Conservation (phyloP, 2,329 filamentous ascomycete genomes). For the Hymenoscyphus scutula region DNA sequence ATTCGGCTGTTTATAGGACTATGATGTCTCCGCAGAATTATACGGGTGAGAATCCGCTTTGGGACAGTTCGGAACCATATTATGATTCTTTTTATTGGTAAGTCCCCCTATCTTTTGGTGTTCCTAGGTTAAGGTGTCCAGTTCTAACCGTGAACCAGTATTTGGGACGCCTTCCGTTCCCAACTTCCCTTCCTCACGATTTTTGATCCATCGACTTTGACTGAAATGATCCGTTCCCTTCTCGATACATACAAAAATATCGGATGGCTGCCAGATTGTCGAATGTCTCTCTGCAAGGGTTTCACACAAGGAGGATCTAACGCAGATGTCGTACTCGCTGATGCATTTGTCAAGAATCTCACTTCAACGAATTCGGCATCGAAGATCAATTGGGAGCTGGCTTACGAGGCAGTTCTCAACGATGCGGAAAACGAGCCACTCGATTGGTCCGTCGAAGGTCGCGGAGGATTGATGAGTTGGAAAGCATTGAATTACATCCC, state of each 20-base stretch:
- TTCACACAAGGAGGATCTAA: conserved; percentile 76
- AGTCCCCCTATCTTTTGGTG: neutral
- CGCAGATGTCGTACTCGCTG: conserved; percentile 66
- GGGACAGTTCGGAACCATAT: conserved; percentile 65
- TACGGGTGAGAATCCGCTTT: conserved; percentile 69
- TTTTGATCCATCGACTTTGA: conserved; percentile 61
- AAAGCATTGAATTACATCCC: conserved; percentile 71
- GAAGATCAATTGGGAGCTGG: conserved; percentile 65
- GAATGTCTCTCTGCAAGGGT: conserved; percentile 72
- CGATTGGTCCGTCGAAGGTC: conserved; percentile 69
- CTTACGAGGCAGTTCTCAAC: conserved; percentile 68
- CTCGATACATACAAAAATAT: conserved; percentile 69
- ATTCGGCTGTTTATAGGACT: conserved; percentile 66
- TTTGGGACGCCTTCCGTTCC: conserved; percentile 70
- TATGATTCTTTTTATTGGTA: conserved; percentile 68
- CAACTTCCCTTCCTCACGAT: conserved; percentile 69
- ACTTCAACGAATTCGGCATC: conserved; percentile 23
- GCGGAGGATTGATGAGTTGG: conserved; percentile 71
- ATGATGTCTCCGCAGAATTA: conserved; percentile 73
- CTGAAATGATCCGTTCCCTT: conserved; percentile 67
- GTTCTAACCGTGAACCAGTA: conserved; percentile 43
- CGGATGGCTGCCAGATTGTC: conserved; percentile 41
- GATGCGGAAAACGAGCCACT: conserved; percentile 52
- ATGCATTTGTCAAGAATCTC: conserved; percentile 68
- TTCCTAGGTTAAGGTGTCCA: neutral